phyloP scores from a whole-genome alignment of 148 eudicot species.

The Rhododendron molle region DNA sequence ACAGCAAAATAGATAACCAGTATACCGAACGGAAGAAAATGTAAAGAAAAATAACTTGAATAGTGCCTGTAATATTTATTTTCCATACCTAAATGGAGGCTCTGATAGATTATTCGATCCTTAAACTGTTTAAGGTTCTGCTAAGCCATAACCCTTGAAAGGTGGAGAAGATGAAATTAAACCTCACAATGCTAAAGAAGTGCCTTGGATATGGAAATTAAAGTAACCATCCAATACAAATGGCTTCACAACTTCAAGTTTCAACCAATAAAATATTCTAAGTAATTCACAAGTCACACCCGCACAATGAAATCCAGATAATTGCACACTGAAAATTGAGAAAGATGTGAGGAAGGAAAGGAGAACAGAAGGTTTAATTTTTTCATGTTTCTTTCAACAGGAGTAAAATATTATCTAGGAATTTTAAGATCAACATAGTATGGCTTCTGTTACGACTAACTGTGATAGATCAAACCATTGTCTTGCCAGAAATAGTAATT shows the following conservation, averaged over 20 bases:
- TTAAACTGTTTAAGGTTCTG: background rate
- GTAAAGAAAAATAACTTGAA: background rate
- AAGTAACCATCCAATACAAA: background rate
- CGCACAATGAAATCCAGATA: background rate
- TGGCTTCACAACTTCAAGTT: background rate
- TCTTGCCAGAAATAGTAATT: background rate
- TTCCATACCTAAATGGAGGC: background rate
- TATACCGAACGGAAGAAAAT: background rate
- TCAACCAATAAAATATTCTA: background rate
- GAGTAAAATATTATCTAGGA: background rate
- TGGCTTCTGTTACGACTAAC: background rate
- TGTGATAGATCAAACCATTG: background rate
- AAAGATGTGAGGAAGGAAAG: background rate
- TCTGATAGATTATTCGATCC: background rate
- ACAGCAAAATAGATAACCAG: background rate
- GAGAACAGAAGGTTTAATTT: background rate
- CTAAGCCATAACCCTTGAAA: background rate
- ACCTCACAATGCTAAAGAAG: background rate
- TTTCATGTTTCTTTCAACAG: conserved; percentile 1
- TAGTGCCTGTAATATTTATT: background rate
- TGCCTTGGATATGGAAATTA: background rate
- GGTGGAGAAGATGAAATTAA: background rate
- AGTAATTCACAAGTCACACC: background rate
- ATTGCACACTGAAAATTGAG: background rate
- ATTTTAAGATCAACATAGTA: background rate